These are phyloP conservation scores for Cantharellus anzutake DNA, from an alignment of 768 basidiomycete genomes.

Conservation along the genomic window DNA sequence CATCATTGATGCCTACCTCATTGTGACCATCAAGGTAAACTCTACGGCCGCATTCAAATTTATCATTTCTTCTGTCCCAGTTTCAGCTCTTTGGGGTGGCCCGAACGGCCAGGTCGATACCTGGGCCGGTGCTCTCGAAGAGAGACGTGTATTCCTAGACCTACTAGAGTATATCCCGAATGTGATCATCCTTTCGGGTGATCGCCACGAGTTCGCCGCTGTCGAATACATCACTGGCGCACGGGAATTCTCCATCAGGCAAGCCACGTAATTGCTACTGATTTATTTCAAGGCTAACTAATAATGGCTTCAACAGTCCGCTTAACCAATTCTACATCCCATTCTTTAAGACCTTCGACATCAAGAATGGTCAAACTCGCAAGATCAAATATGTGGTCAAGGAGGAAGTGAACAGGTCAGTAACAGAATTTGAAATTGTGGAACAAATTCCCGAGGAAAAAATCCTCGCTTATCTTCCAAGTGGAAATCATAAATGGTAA, in stretches of 20 bases:
- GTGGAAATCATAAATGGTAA: slow-evolving; percentile 51
- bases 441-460: slow-evolving; percentile 21
- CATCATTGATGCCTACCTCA: not conserved
- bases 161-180: slow-evolving; percentile 49
- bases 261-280: too few relatives aligned
- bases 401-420: slow-evolving; percentile 12
- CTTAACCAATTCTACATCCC: slow-evolving; percentile 44
- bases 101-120: slow-evolving; percentile 43
- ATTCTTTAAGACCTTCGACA: slow-evolving; percentile 27
- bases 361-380: not conserved
- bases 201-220: slow-evolving; percentile 63
- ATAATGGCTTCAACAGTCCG: slow-evolving; percentile 19
- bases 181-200: slow-evolving; percentile 48
- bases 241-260: slow-evolving; percentile 41
- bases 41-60: slow-evolving; percentile 60
- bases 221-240: slow-evolving; percentile 37
- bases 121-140: slow-evolving; percentile 44
- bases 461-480: slow-evolving; percentile 38
- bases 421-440: slow-evolving; percentile 8
- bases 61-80: slow-evolving; percentile 51
- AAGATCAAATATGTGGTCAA: slow-evolving; percentile 1
- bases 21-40: slow-evolving; percentile 29
- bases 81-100: slow-evolving; percentile 47
- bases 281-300: too few relatives aligned
- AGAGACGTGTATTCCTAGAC: slow-evolving; percentile 38